These are phyloP conservation scores for Salvia hispanica DNA, from an alignment of 257 asterid genomes.

Conservation along the genomic window DNA sequence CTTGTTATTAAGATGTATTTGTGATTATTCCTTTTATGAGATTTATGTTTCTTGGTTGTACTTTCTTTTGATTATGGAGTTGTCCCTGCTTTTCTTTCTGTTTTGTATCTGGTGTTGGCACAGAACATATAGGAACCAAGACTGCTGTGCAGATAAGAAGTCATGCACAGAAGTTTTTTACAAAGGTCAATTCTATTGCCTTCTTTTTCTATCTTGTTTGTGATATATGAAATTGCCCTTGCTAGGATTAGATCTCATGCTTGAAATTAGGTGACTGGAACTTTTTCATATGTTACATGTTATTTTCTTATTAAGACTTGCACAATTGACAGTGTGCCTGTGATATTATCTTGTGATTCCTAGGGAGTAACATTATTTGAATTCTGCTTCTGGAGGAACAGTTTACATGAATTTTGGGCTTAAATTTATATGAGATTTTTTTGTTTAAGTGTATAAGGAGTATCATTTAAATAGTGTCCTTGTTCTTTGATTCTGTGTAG, in stretches of 20 bases:
- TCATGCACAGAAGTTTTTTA: slow-evolving; percentile 98
- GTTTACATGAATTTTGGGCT: slow-evolving; percentile 17
- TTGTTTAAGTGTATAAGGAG: background rate
- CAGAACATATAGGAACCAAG: slow-evolving; percentile 99
- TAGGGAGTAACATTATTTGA: background rate
- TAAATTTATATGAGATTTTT: background rate
- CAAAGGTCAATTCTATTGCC: slow-evolving; percentile 71
- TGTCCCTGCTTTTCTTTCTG: slow-evolving; percentile 46
- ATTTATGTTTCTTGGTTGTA: slow-evolving; percentile 34
- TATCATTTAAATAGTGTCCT: slow-evolving; percentile 1
- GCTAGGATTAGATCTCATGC: slow-evolving; percentile 26
- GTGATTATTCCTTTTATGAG: slow-evolving; percentile 27
- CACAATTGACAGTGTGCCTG: slow-evolving; percentile 2
- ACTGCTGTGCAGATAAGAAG: slow-evolving; percentile 99
- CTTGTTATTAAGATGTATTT: slow-evolving; percentile 32
- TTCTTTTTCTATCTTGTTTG: slow-evolving; percentile 40
- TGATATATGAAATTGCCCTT: slow-evolving; percentile 18
- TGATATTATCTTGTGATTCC: background rate
- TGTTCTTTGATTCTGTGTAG: background rate
- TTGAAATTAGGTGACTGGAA: slow-evolving; percentile 22
- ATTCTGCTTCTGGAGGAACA: background rate
- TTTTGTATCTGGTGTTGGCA: slow-evolving; percentile 53
- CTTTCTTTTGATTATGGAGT: slow-evolving; percentile 44
- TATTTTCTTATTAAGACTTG: slow-evolving; percentile 6
- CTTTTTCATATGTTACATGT: slow-evolving; percentile 12